Evolutionary conservation across 75 land plant genomes (phyloP).

Genomic region (Sequoia sempervirens): DNA sequence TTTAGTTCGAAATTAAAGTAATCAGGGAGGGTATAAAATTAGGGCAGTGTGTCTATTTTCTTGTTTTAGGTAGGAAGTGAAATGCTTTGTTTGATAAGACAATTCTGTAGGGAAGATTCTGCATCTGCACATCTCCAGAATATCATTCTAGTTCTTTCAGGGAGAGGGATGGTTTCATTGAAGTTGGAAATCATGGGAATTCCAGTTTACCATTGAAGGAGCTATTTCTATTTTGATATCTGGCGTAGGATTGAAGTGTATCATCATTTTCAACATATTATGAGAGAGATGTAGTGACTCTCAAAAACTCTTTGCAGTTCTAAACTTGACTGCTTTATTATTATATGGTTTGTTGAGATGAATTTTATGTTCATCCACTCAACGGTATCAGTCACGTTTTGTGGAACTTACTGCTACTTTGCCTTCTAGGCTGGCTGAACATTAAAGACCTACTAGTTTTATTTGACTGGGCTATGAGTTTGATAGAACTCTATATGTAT

Average conservation of each 20-base stretch:
- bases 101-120: not conserved
- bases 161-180: not conserved
- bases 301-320: not conserved
- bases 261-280: conserved; percentile 3
- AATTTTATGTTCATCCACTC: conserved; percentile 9
- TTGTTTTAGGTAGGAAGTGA: conserved; percentile 7
- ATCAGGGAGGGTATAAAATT: not conserved
- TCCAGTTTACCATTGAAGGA: not conserved
- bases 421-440: conserved; percentile 10
- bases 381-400: conserved; percentile 4
- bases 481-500: conserved; percentile 8
- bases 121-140: conserved; percentile 1
- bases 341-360: conserved; percentile 12
- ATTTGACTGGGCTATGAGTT: conserved; percentile 11
- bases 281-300: conserved; percentile 1
- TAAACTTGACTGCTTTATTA: not conserved
- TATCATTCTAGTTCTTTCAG: not conserved
- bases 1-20: not conserved
- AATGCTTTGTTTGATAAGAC: conserved; percentile 10
- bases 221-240: conserved; percentile 5
- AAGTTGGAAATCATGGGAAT: not conserved
- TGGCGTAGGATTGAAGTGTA: conserved; percentile 9
- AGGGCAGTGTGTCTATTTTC: conserved; percentile 5
- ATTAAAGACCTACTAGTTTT: conserved; percentile 2
- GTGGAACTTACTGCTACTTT: conserved; percentile 9